Percentiles rank a stretch among this genome's conserved stretches.
These are phyloP conservation scores for Microstegium vimineum DNA, from an alignment of 176 grass and related monocot species.

Conservation along the genomic window DNA sequence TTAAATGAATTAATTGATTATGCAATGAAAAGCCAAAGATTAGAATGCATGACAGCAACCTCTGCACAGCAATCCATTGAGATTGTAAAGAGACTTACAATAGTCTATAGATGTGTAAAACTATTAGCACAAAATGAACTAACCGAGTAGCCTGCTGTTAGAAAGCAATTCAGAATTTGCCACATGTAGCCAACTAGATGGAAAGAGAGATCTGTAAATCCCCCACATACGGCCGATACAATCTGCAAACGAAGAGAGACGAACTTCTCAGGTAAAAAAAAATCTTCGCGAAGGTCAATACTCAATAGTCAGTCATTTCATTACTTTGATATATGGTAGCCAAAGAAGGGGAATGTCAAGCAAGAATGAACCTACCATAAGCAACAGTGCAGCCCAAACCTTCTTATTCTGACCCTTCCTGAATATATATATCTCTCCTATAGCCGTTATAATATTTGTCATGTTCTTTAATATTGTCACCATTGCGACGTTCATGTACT, in stretches of 20 bases:
- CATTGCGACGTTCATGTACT: constrained; percentile 96
- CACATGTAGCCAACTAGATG: constrained; percentile 67
- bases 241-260: constrained; percentile 42
- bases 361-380: constrained; percentile 60
- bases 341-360: not conserved
- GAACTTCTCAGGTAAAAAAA: not conserved
- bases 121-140: constrained; percentile 12
- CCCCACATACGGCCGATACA: constrained; percentile 68
- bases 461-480: constrained; percentile 89
- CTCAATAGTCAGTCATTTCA: too few relatives aligned
- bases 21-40: not conserved
- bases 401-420: constrained; percentile 69
- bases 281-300: not conserved
- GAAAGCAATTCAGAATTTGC: constrained; percentile 86
- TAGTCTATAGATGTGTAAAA: not conserved
- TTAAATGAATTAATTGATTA: not conserved
- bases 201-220: constrained; percentile 76
- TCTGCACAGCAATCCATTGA: not conserved
- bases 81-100: not conserved
- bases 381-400: constrained; percentile 77
- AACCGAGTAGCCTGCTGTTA: constrained; percentile 83
- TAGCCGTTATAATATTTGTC: constrained; percentile 86
- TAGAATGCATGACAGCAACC: not conserved
- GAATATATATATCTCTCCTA: constrained; percentile 78
- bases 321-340: not conserved